These are phyloP conservation scores for Lindgomyces ingoldianus DNA, from an alignment of 495 filamentous ascomycete genomes.

Conservation along the genomic window DNA sequence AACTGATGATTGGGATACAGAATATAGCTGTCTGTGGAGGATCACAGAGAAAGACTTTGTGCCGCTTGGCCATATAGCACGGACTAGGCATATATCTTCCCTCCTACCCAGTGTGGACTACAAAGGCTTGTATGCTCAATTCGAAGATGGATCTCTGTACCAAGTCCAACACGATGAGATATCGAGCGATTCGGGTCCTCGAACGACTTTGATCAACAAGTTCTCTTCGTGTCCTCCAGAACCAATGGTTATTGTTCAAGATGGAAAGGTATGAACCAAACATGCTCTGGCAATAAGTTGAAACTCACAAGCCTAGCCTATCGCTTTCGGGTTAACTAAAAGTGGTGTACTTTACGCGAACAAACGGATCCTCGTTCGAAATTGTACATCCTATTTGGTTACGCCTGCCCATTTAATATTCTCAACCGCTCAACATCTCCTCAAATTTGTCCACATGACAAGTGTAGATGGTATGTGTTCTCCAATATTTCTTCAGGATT, in stretches of 20 bases:
- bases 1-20: constrained; percentile 26
- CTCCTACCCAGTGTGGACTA: constrained; percentile 18
- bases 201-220: background rate
- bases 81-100: constrained; percentile 2
- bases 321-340: constrained; percentile 66
- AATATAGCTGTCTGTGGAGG: constrained; percentile 21
- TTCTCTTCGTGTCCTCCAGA: constrained; percentile 25
- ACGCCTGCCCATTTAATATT: constrained; percentile 84
- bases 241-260: constrained; percentile 6
- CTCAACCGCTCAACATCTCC: constrained; percentile 84
- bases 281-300: constrained; percentile 2
- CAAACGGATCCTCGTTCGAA: constrained; percentile 68
- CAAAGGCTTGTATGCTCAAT: constrained; percentile 22
- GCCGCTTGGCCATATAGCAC: constrained; percentile 5
- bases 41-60: background rate
- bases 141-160: constrained; percentile 13
- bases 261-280: constrained; percentile 33
- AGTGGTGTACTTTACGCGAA: constrained; percentile 80
- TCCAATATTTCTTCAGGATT: background rate
- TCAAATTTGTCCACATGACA: constrained; percentile 89
- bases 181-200: background rate
- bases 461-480: constrained; percentile 59
- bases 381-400: constrained; percentile 86
- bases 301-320: constrained; percentile 16
- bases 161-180: background rate